Percentiles rank a stretch among this genome's conserved stretches.
phyloP scores from a whole-genome alignment of 495 filamentous ascomycete species.

The Penicillium cosmopolitanum region DNA sequence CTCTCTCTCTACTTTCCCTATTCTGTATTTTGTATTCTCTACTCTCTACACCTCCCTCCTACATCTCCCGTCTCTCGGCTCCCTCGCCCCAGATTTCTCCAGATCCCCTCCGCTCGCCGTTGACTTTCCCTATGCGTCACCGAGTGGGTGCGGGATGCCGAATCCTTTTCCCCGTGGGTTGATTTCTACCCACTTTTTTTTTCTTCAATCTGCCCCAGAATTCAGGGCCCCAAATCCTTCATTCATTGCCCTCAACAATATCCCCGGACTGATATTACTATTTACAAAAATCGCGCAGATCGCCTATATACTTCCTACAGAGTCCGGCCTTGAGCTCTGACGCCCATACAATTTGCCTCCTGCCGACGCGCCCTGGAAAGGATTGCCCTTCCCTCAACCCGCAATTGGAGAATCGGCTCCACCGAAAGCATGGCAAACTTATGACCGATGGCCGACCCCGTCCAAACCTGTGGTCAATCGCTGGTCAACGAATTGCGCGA shows the following conservation, averaged over 20 bases:
- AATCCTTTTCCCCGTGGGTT: constrained; percentile 22
- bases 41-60: neutral
- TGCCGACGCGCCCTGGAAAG: constrained; percentile 17
- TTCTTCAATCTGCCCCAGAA: constrained; percentile 15
- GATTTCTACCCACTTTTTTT: constrained; percentile 15
- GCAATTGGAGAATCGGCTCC: constrained; percentile 26
- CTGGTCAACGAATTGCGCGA: neutral
- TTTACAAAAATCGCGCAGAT: constrained; percentile 4
- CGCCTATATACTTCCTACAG: too few relatives aligned
- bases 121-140: constrained; percentile 20
- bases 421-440: constrained; percentile 10
- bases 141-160: constrained; percentile 29
- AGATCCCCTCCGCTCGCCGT: constrained; percentile 14
- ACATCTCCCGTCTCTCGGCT: neutral
- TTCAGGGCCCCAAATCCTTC: constrained; percentile 6
- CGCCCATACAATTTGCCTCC: constrained; percentile 1
- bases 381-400: constrained; percentile 9
- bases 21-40: too few relatives aligned
- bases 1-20: neutral
- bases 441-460: constrained; percentile 5
- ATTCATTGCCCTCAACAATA: neutral
- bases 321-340: neutral
- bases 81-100: constrained; percentile 14
- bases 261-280: neutral
- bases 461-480: neutral